These are phyloP conservation scores for Calocybe indica DNA, from an alignment of 768 basidiomycete species.

Conservation along the genomic window DNA sequence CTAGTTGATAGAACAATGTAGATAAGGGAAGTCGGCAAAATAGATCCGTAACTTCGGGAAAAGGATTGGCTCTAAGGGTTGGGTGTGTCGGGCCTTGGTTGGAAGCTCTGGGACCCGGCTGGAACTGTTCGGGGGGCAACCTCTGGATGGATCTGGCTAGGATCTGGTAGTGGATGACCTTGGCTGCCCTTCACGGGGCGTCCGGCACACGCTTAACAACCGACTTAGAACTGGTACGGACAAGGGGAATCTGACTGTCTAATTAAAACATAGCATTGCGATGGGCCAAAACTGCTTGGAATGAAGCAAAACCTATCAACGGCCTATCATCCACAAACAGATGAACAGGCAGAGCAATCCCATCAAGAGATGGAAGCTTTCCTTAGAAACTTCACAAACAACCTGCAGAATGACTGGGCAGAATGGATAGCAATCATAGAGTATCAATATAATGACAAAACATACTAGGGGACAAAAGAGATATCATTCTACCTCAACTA, in stretches of 20 bases:
- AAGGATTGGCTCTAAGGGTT: conserved; percentile 63
- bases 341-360: too few relatives aligned
- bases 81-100: conserved; percentile 28
- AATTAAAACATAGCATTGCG: conserved; percentile 83
- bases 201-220: conserved; percentile 61
- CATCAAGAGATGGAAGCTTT: too few relatives aligned
- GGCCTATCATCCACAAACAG: too few relatives aligned
- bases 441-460: too few relatives aligned
- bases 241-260: conserved; percentile 82
- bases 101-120: conserved; percentile 23
- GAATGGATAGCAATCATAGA: too few relatives aligned
- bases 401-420: too few relatives aligned
- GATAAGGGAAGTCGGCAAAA: conserved; percentile 75
- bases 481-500: too few relatives aligned
- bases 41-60: conserved; percentile 75
- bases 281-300: conserved; percentile 69
- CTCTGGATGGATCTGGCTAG: conserved; percentile 21
- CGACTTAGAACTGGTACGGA: conserved; percentile 74
- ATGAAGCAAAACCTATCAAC: too few relatives aligned
- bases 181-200: conserved; percentile 51
- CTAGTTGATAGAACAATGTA: conserved; percentile 78
- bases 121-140: conserved; percentile 26
- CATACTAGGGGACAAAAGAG: too few relatives aligned
- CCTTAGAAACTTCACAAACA: too few relatives aligned
- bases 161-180: conserved; percentile 28